Conservation (phyloP, 345 rosid species). For the Eucalyptus pumila region DNA sequence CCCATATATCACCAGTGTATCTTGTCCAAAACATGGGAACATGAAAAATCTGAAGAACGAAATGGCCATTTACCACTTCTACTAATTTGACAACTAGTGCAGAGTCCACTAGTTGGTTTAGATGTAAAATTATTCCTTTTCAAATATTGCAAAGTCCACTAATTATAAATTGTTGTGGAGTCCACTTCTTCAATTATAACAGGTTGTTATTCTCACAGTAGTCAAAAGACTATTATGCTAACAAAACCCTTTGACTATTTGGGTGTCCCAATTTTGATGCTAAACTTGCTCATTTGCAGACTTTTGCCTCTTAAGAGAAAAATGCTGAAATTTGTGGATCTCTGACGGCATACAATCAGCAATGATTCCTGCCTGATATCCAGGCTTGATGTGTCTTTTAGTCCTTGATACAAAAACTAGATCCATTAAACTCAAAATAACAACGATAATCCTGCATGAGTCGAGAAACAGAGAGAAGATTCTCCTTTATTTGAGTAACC, state of each 20-base stretch:
- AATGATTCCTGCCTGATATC: not conserved
- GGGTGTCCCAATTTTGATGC: not conserved
- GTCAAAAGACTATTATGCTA: too few relatives aligned
- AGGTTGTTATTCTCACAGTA: too few relatives aligned
- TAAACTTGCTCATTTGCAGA: not conserved
- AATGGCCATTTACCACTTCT: not conserved
- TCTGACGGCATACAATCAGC: not conserved
- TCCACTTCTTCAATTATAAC: too few relatives aligned
- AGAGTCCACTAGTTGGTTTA: not conserved
- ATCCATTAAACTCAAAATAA: not conserved
- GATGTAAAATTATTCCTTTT: not conserved
- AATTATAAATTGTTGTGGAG: too few relatives aligned
- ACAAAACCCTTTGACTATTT: not conserved
- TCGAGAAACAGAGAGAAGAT: not conserved
- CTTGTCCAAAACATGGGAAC: not conserved
- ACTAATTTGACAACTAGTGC: not conserved
- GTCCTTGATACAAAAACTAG: not conserved
- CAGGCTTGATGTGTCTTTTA: not conserved
- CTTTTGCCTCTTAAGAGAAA: not conserved
- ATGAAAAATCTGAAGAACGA: not conserved
- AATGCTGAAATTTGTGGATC: not conserved
- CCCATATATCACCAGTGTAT: not conserved
- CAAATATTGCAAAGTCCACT: not conserved
- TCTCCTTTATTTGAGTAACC: not conserved
- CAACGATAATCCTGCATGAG: not conserved